Percentiles rank a stretch among this genome's conserved stretches.
Evolutionary conservation across 23 red algal species (phyloP).

Genomic region (Chondrus crispus): DNA sequence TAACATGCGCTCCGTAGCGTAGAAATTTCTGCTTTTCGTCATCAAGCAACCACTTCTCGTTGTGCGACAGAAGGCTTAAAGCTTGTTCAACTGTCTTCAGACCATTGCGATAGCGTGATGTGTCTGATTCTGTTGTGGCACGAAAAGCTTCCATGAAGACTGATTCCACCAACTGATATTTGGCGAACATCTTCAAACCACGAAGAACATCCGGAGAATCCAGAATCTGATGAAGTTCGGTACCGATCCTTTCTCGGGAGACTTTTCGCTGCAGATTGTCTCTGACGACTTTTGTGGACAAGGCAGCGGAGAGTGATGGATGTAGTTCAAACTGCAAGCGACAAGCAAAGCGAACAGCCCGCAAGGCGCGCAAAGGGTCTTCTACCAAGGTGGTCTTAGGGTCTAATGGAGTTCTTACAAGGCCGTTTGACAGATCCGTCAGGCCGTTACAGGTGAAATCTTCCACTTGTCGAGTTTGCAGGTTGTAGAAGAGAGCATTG

Average conservation of each 20-base stretch:
- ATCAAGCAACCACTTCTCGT: too few species aligned
- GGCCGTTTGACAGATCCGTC: constrained; percentile 56
- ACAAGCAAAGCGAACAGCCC: constrained; percentile 88
- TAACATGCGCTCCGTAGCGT: too few species aligned
- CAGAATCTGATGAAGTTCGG: constrained; percentile 76
- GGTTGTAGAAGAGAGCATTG: constrained; percentile 98
- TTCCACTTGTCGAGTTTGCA: constrained; percentile 73
- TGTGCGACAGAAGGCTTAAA: too few species aligned
- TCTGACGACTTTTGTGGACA: constrained; percentile 50
- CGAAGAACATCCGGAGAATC: constrained; percentile 19
- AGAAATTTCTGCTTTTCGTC: too few species aligned
- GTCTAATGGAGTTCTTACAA: constrained; percentile 88
- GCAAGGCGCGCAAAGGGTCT: constrained; percentile 90
- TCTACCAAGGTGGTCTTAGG: constrained; percentile 85
- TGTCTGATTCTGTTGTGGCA: too few species aligned
- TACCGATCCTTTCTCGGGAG: constrained; percentile 76
- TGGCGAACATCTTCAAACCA: too few species aligned
- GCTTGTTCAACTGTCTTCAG: too few species aligned
- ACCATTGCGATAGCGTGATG: too few species aligned
- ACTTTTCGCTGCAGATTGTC: constrained; percentile 78
- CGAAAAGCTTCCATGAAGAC: constrained; percentile 8
- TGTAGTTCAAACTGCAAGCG: constrained; percentile 81
- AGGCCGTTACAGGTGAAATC: constrained; percentile 84
- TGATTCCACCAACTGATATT: constrained; percentile 31
- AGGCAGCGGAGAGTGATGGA: constrained; percentile 43